These are phyloP conservation scores for Aspergillus jensenii DNA, from an alignment of 2,329 filamentous ascomycete genomes.

Conservation along the genomic window DNA sequence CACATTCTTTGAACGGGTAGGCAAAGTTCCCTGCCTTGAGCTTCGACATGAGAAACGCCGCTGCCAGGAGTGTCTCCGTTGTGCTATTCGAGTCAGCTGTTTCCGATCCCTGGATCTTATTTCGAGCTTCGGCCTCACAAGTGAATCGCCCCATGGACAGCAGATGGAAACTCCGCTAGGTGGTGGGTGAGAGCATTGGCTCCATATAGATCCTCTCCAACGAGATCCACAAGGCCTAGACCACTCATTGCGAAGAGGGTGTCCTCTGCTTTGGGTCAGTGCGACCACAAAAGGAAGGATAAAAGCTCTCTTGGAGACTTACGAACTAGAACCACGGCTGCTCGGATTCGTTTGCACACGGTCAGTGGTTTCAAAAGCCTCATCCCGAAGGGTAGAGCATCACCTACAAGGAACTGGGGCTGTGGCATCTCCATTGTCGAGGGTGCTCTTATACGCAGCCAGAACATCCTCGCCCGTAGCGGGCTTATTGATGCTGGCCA, in stretches of 20 bases:
- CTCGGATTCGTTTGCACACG: not conserved
- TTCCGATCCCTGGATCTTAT: not conserved
- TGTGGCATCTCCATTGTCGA: slow-evolving; percentile 5
- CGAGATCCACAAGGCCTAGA: slow-evolving; percentile 33
- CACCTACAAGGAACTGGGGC: slow-evolving; percentile 25
- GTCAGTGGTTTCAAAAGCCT: not conserved
- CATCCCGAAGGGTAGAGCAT: not conserved
- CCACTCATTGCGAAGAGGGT: slow-evolving; percentile 38
- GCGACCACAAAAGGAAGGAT: not conserved
- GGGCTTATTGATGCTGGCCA: slow-evolving; percentile 25
- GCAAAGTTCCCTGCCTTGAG: slow-evolving; percentile 34
- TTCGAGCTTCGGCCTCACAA: slow-evolving; percentile 26
- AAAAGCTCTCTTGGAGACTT: not conserved
- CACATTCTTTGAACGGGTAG: slow-evolving; percentile 36
- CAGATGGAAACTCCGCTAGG: slow-evolving; percentile 34
- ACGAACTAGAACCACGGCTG: slow-evolving; percentile 26
- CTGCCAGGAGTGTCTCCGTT: slow-evolving; percentile 35
- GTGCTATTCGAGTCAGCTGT: slow-evolving; percentile 21
- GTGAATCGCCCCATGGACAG: slow-evolving; percentile 38
- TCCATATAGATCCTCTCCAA: slow-evolving; percentile 30
- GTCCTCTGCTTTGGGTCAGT: slow-evolving; percentile 30
- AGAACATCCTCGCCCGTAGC: slow-evolving; percentile 30
- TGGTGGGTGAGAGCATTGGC: slow-evolving; percentile 37
- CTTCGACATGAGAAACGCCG: slow-evolving; percentile 38
- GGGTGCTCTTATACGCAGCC: slow-evolving; percentile 19